Conservation (phyloP, 805 yeast species). For the Ogataea haglerorum region DNA sequence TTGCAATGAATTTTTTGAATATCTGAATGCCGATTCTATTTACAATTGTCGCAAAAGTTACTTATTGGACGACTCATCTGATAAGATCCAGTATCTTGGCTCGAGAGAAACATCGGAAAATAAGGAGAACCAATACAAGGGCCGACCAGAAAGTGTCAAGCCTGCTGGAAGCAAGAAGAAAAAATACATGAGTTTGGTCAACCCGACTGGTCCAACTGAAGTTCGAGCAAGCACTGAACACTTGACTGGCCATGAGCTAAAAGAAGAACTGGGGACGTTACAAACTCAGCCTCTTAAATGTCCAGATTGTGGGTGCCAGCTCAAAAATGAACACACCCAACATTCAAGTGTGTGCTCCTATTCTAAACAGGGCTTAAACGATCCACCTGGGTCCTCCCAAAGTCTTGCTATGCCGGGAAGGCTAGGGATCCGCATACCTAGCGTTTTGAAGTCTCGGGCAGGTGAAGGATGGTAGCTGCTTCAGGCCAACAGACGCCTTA, state of each 20-base stretch:
- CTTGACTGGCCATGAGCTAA: slow-evolving; percentile 5
- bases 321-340: slow-evolving; percentile 17
- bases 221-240: slow-evolving; percentile 11
- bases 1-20: slow-evolving; percentile 29
- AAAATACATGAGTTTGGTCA: slow-evolving; percentile 15
- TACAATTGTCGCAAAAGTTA: slow-evolving; percentile 20
- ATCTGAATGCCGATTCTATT: slow-evolving; percentile 22
- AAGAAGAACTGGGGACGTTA: slow-evolving; percentile 6
- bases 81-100: slow-evolving; percentile 18
- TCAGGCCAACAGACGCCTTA: neutral
- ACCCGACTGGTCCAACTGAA: slow-evolving; percentile 14
- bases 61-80: slow-evolving; percentile 16
- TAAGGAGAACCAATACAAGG: slow-evolving; percentile 19
- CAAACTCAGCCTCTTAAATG: slow-evolving; percentile 14
- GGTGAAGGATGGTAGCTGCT: slow-evolving; percentile 18
- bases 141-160: slow-evolving; percentile 8
- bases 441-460: slow-evolving; percentile 21
- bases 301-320: slow-evolving; percentile 16
- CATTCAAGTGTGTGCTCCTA: slow-evolving; percentile 17
- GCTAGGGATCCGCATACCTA: slow-evolving; percentile 26
- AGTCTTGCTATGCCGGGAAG: slow-evolving; percentile 26
- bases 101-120: slow-evolving; percentile 19
- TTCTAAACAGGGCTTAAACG: slow-evolving; percentile 8
- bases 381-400: slow-evolving; percentile 25
- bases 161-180: slow-evolving; percentile 15